Conservation (phyloP, 2,329 filamentous ascomycete species). For the Cladosporium sp. region DNA sequence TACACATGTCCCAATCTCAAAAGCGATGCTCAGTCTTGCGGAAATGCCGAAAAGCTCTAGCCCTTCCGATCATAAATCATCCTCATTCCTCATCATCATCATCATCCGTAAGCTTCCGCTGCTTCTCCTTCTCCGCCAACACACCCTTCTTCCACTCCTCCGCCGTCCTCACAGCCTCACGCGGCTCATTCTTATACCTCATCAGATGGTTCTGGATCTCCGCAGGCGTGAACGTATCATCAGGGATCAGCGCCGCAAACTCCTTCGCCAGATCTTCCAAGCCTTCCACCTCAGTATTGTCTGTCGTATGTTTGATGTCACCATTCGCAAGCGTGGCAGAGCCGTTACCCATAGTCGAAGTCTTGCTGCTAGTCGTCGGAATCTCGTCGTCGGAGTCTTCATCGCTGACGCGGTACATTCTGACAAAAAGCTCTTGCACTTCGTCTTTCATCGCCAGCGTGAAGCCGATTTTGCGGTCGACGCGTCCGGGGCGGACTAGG, state of each 20-base stretch:
- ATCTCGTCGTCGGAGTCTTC: constrained; percentile 14
- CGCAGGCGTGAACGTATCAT: constrained; percentile 53
- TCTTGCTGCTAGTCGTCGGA: not conserved
- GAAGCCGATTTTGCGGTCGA: constrained; percentile 69
- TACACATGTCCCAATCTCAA: too few relatives aligned
- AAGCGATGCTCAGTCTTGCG: too few relatives aligned
- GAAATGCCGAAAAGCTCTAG: not conserved
- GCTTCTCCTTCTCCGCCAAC: constrained; percentile 32
- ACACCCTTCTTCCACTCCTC: constrained; percentile 46
- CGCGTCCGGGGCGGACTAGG: constrained; percentile 71
- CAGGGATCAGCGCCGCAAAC: constrained; percentile 51
- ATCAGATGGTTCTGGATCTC: constrained; percentile 58
- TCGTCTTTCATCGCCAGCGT: constrained; percentile 46
- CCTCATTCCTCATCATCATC: constrained; percentile 5
- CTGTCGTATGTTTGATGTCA: not conserved
- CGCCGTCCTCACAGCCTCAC: constrained; percentile 47
- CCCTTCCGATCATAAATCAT: not conserved
- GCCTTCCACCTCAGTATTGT: constrained; percentile 29
- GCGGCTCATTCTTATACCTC: constrained; percentile 52
- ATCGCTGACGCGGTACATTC: constrained; percentile 39
- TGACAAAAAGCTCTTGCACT: constrained; percentile 46
- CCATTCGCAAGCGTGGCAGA: not conserved
- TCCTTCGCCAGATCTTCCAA: constrained; percentile 46
- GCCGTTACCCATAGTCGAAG: not conserved
- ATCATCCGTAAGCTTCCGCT: constrained; percentile 9